Evolutionary conservation across 208 protist species (phyloP).

Genomic region (Lotmaria passim): DNA sequence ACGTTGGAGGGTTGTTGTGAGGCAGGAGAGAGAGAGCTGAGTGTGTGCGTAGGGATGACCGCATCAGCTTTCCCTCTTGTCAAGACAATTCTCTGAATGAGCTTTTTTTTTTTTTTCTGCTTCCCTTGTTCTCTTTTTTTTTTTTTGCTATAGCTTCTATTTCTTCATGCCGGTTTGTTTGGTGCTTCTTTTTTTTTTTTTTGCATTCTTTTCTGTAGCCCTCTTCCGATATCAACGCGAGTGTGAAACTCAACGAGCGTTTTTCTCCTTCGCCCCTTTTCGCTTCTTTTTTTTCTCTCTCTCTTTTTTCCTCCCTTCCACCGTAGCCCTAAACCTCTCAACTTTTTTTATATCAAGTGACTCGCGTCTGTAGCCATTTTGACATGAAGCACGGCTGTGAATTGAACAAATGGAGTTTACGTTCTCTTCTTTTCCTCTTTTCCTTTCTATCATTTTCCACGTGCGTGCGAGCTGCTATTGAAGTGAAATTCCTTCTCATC

Average conservation of each 20-base stretch:
- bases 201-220: background rate
- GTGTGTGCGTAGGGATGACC: background rate
- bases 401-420: constrained; percentile 8
- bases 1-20: background rate
- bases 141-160: background rate
- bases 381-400: background rate
- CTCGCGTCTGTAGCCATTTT: background rate
- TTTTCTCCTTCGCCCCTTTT: constrained; percentile 8
- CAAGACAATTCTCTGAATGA: background rate
- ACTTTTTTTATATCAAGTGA: background rate
- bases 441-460: background rate
- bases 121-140: background rate
- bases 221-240: constrained; percentile 10
- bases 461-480: background rate
- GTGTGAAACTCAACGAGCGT: background rate
- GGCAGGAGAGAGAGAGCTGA: constrained; percentile 5
- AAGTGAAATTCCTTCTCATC: background rate
- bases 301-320: no score
- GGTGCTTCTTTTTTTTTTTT: background rate
- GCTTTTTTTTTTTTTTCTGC: background rate
- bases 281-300: constrained; percentile 18
- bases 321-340: constrained; percentile 2
- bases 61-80: constrained; percentile 2
- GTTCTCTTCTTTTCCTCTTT: background rate
- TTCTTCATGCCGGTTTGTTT: background rate